Percentiles rank a stretch among this genome's conserved stretches.
These are phyloP conservation scores for Anisodus acutangulus DNA, from an alignment of 257 asterid genomes.

Conservation along the genomic window DNA sequence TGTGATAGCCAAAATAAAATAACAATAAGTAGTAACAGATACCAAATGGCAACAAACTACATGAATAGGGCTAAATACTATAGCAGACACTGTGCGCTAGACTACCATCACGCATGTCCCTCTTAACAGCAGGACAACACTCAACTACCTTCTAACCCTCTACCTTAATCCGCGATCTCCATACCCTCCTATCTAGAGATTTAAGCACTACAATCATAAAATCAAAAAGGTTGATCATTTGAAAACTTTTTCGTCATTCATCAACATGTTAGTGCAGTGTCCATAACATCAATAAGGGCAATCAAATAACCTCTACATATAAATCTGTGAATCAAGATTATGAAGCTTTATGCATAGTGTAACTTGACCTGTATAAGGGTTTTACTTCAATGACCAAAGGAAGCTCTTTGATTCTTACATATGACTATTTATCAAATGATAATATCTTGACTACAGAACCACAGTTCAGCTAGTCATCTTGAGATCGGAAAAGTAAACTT, in stretches of 20 bases:
- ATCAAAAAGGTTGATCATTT: not conserved
- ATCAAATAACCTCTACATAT: not conserved
- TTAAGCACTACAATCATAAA: not conserved
- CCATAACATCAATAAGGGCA: constrained; percentile 18
- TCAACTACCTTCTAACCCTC: no score
- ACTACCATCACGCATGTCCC: no score
- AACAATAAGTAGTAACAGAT: no score
- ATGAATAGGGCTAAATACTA: no score
- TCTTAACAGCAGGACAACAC: no score
- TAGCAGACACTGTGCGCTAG: no score
- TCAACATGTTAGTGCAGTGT: constrained; percentile 3
- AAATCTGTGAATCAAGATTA: not conserved
- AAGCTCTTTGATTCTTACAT: constrained; percentile 19
- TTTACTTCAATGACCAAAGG: constrained; percentile 1
- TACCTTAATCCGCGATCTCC: no score
- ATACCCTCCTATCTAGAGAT: no score
- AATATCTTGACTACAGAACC: constrained; percentile 17
- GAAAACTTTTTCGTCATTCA: not conserved
- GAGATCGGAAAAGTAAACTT: not conserved
- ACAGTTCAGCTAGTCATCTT: not conserved
- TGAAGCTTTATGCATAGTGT: not conserved
- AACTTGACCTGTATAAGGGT: not conserved
- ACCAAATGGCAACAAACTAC: no score
- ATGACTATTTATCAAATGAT: constrained; percentile 10
- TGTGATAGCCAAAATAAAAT: no score